Conservation (phyloP, 2,329 filamentous ascomycete genomes). For the Talaromyces sp. region DNA sequence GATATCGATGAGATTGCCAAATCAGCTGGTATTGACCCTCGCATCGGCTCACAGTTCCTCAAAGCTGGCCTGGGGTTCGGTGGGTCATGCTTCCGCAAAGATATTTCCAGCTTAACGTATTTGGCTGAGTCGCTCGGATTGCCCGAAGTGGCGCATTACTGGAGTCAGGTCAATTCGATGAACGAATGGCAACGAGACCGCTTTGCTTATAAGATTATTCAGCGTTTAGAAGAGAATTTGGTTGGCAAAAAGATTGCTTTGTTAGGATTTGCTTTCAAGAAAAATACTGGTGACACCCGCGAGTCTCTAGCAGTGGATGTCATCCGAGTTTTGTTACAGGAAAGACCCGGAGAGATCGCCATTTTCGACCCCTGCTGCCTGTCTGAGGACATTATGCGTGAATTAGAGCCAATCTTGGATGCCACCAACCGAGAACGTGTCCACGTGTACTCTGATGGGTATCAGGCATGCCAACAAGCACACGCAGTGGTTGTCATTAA, state of each 20-base stretch:
- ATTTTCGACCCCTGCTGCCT: constrained; percentile 63
- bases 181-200: constrained; percentile 72
- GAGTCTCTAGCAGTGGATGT: constrained; percentile 68
- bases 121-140: constrained; percentile 67
- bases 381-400: constrained; percentile 38
- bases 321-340: constrained; percentile 62
- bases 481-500: constrained; percentile 52
- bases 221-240: constrained; percentile 65
- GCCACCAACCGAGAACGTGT: constrained; percentile 23
- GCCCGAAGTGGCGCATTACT: constrained; percentile 70
- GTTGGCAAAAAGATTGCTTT: constrained; percentile 68
- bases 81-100: constrained; percentile 78
- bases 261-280: constrained; percentile 76
- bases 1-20: constrained; percentile 69
- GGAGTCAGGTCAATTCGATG: constrained; percentile 69
- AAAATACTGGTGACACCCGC: constrained; percentile 71
- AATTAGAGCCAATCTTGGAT: constrained; percentile 30
- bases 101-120: constrained; percentile 70
- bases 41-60: constrained; percentile 70
- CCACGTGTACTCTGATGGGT: constrained; percentile 43
- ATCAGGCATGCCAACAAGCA: constrained; percentile 45
- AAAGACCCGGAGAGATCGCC: constrained; percentile 61
- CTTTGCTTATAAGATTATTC: constrained; percentile 64
- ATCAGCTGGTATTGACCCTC: constrained; percentile 65
- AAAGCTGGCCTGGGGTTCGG: constrained; percentile 75